Evolutionary conservation across 2,329 filamentous ascomycete genomes (phyloP).

Genomic region (Sphaerostilbella broomeana): DNA sequence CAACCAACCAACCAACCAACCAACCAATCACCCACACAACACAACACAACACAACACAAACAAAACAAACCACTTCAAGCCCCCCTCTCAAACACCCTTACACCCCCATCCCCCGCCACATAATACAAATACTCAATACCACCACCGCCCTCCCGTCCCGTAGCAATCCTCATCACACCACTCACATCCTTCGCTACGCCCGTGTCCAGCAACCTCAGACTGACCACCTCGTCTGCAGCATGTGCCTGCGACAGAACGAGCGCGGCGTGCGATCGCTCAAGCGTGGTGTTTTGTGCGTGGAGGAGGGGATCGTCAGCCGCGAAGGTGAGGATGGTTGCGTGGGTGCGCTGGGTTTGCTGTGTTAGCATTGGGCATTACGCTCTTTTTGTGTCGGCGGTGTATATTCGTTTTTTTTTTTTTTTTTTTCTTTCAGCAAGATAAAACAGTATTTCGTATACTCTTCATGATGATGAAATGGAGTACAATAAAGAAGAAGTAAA

Average conservation of each 20-base stretch:
- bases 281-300: slow-evolving; percentile 49
- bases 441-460: not conserved
- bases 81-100: slow-evolving; percentile 79
- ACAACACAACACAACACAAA: no score
- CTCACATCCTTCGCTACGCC: slow-evolving; percentile 87
- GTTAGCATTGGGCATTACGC: no score
- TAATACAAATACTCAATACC: slow-evolving; percentile 71
- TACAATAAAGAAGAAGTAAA: not conserved
- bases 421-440: not conserved
- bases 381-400: no score
- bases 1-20: no score
- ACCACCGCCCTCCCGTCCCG: slow-evolving; percentile 46
- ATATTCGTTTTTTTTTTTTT: no score
- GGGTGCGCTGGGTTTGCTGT: slow-evolving; percentile 41
- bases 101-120: slow-evolving; percentile 69
- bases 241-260: slow-evolving; percentile 69
- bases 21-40: no score
- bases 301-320: slow-evolving; percentile 71
- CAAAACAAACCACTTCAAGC: no score
- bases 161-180: slow-evolving; percentile 73
- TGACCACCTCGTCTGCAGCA: slow-evolving; percentile 62
- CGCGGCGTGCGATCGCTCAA: slow-evolving; percentile 66
- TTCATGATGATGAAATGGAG: not conserved
- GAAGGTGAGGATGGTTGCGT: slow-evolving; percentile 60
- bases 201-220: slow-evolving; percentile 72